Percentiles rank a stretch among this genome's conserved stretches.
phyloP scores from a whole-genome alignment of 805 yeast species.

The Hanseniaspora guilliermondii region DNA sequence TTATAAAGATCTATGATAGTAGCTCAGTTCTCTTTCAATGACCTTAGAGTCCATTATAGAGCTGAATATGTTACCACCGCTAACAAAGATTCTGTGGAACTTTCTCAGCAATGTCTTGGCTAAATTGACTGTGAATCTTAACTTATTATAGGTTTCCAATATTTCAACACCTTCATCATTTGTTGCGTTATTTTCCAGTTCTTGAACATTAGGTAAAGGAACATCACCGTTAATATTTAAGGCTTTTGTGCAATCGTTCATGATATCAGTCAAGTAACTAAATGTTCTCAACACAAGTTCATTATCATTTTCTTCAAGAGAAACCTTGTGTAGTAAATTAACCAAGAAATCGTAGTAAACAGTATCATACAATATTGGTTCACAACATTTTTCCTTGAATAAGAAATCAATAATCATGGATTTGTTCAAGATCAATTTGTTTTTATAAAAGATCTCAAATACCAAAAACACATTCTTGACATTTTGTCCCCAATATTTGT shows the following conservation, averaged over 20 bases:
- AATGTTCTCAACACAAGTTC: conserved; percentile 23
- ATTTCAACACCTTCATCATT: conserved; percentile 23
- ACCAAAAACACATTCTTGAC: conserved; percentile 55
- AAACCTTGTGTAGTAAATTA: conserved; percentile 26
- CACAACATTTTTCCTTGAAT: conserved; percentile 32
- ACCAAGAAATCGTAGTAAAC: conserved; percentile 36
- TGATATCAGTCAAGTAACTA: conserved; percentile 20
- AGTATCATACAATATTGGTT: conserved; percentile 32
- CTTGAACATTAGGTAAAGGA: conserved; percentile 18
- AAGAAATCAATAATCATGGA: conserved; percentile 29
- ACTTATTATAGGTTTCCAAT: conserved; percentile 33
- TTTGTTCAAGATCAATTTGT: conserved; percentile 32
- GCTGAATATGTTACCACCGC: conserved; percentile 27
- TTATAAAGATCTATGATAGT: conserved; percentile 29
- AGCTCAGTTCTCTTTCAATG: conserved; percentile 22
- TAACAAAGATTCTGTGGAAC: conserved; percentile 29
- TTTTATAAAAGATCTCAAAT: conserved; percentile 38
- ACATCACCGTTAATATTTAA: conserved; percentile 18
- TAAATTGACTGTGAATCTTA: conserved; percentile 29
- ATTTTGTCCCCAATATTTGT: conserved; percentile 53
- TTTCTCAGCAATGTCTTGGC: conserved; percentile 32
- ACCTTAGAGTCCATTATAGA: conserved; percentile 27
- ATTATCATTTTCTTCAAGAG: conserved; percentile 18
- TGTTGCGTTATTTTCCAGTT: background rate
- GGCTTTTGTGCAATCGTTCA: conserved; percentile 18